Base-by-base conservation (phyloP, 164 flowering plant genomes). In the Buxus sempervirens region DNA sequence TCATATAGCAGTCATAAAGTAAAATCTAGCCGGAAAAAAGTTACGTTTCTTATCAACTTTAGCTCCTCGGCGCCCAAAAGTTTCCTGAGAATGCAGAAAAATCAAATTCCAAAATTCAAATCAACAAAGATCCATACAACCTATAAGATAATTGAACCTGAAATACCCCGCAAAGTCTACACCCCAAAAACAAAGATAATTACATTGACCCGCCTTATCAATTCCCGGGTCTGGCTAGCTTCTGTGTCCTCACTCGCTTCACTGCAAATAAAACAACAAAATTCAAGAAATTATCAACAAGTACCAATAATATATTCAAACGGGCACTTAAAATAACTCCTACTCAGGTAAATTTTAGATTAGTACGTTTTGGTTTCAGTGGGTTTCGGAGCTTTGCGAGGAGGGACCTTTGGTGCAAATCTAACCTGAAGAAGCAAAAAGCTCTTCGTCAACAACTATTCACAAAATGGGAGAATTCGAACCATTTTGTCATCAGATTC, bases 41-140 rank as follows among this genome's bases (percentile, higher is more conserved):
- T 63, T 57, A 68, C 76, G 32, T 63, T 67, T 73, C 64, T 24
- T 73, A 36, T 68, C 72, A 42, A 51, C 58, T 51, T 67, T 68
- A 19, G 68, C 38, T 16, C 68, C 59, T 32, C 64, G 58, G n/a
- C 67, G 51, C 45, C 45, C 21, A 23, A 19, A 32, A 67, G 18
- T 55, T 36, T 36, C 71, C 68, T 73, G 51, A 9, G 28, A 58
- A 62, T 36, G 36, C 15, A 20, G 24, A 67, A 57, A 14, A 67
- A 49, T n/a, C 25, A 41, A 55, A 56, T 57, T 32, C 38, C 27
- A 56, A 57, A 9, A 18, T 45, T 4, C 13, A 45, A n/a, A 45
- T 32, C 51, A 45, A 5, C 12, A 45, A 10, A 45, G 16, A 45
- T 1, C 14, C 51, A 45, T 15, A 4, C 51, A 45, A 10, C 14